Base-by-base conservation (phyloP, 1,139 yeast species). In the Schwanniomyces etchellsii region DNA sequence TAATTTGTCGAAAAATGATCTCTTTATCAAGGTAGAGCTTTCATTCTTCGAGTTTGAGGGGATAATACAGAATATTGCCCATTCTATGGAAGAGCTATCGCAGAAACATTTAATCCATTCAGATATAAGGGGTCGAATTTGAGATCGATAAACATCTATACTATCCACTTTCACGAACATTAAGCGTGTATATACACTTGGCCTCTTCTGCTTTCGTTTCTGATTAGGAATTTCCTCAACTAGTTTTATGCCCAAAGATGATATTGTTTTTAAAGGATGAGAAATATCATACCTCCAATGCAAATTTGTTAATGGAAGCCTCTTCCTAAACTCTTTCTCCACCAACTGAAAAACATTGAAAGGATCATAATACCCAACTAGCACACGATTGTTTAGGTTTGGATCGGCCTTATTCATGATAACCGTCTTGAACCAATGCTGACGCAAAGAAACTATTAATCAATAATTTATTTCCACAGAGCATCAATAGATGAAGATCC, bases 331-430 rank as follows among this genome's bases (percentile, higher is more conserved):
- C 22, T 74, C 79, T 3, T 61, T 54, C 38, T 68, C 53, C n/a
- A 88, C 55, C 28, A 60, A 56, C 1, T 75, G 70, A 45, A 70
- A 82, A 1, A 81, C 73, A 26, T 74, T 74, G 49, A 84, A 83
- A 1, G 97, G 97, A 50, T 91, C 97, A 53, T 83, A 86, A 53
- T 78, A 88, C 6, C 93, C 88, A 16, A 81, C 58, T 28, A 52
- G 49, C 4, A 77, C 57, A 15, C 66, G 60, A 32, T 49, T 51
- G 24, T 41, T 48, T 15, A 28, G 28, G 20, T 28, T 34, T 20
- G 33, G 30, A 27, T 35, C 38, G 12, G 33, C 34, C 16, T 32
- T 24, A 10, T 36, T 37, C 44, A 43, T 40, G 21, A 18, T 18
- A 18, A 7, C n/a, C n/a, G n/a, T n/a, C n/a, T n/a, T n/a, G n/a